Evolutionary conservation across 2,329 filamentous ascomycete genomes (phyloP).

Genomic region (Pyrenochaeta sp.): DNA sequence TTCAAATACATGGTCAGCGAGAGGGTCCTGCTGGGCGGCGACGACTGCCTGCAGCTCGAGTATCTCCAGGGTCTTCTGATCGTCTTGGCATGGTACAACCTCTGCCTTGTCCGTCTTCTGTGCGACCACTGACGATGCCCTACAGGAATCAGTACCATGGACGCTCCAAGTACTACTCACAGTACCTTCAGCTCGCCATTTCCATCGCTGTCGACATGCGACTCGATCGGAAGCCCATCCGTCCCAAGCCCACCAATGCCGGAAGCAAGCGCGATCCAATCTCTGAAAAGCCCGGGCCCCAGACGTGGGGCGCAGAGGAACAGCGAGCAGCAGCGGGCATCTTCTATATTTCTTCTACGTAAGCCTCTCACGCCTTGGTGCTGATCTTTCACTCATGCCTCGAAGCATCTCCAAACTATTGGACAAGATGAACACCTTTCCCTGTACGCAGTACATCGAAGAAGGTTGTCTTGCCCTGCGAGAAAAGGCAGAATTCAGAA

Average conservation of each 20-base stretch:
- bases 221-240: slow-evolving; percentile 34
- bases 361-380: slow-evolving; percentile 17
- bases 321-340: slow-evolving; percentile 54
- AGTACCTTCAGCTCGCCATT: slow-evolving; percentile 40
- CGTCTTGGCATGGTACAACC: slow-evolving; percentile 34
- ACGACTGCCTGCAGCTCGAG: slow-evolving; percentile 34
- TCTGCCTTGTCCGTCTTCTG: neutral
- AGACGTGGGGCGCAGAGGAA: slow-evolving; percentile 48
- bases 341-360: slow-evolving; percentile 55
- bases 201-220: slow-evolving; percentile 42
- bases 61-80: slow-evolving; percentile 40
- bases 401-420: slow-evolving; percentile 47
- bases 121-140: slow-evolving; percentile 2
- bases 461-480: slow-evolving; percentile 45
- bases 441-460: slow-evolving; percentile 46
- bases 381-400: slow-evolving; percentile 20
- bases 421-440: slow-evolving; percentile 50
- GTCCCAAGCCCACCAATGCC: slow-evolving; percentile 17
- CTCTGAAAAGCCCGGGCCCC: slow-evolving; percentile 17
- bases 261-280: slow-evolving; percentile 35
- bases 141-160: slow-evolving; percentile 42
- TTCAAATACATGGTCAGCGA: slow-evolving; percentile 40
- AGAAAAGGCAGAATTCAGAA: slow-evolving; percentile 39
- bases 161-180: slow-evolving; percentile 37
- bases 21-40: slow-evolving; percentile 38